Evolutionary conservation across 2,329 filamentous ascomycete genomes (phyloP), one percentile per base, ranked within the genome.

Genomic region (Zopfia rhizophila): DNA sequence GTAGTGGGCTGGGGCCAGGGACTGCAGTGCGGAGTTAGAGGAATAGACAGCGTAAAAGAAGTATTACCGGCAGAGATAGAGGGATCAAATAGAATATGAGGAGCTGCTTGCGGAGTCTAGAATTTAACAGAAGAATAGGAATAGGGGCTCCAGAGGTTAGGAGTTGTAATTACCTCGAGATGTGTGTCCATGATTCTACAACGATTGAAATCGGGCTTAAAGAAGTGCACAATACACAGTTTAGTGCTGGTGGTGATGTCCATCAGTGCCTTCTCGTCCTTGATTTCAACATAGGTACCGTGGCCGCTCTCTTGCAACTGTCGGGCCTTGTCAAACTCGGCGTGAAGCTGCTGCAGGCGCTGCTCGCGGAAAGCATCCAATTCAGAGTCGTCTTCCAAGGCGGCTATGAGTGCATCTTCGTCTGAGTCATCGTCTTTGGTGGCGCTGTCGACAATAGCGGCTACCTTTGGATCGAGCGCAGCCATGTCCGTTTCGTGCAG

Each of bases 181-280:
- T 83, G 82, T 36, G 72, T 73, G 61, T 86, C 83, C 84, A 87
- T 87, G 42, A 83, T 78, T 8, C 73, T 70, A 67, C 84, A 87
- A 42, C 83, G 78, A 14, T 78, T 75, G 66, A 87, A 87, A 60
- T 86, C 84, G 3, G 82, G 77, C 60, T 86, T 84, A 65, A 80
- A 83, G 66, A 87, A 87, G 63, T 87, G 84, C 17, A 86, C 79
- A 1, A 86, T 75, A 56, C 80, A 84, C 18, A 78, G 70, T 48
- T 82, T 77, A 10, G 78, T 78, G 35, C 77, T 75, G 6, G 83
- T 86, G 7, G 83, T 85, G 53, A 85, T 82, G 53, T 82, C 78
- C 63, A 87, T 78, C 29, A 86, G 67, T 10, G 74, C 65, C 63
- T 84, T 82, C 62, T 87, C 84, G 49, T 78, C 77, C 38, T 78